phyloP scores from a whole-genome alignment of 176 grass and related monocot genomes.

The Elaeis guineensis region DNA sequence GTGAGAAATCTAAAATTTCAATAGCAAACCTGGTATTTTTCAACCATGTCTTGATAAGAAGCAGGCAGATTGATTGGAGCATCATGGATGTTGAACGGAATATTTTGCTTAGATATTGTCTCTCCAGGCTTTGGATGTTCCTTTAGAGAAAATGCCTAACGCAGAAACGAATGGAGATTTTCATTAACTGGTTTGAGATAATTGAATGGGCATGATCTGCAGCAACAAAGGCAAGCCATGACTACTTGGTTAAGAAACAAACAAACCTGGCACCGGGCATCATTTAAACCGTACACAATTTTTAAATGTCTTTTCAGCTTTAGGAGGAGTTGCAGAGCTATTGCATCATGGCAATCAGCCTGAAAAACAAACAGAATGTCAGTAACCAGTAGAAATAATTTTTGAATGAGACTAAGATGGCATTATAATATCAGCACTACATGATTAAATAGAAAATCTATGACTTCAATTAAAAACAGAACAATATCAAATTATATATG shows the following conservation, averaged over 20 bases:
- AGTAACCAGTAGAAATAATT: no score
- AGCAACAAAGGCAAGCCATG: no score
- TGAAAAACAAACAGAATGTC: slow-evolving; percentile 29
- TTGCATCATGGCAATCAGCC: slow-evolving; percentile 85
- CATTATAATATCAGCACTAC: no score
- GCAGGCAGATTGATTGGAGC: slow-evolving; percentile 49
- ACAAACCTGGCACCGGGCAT: slow-evolving; percentile 89
- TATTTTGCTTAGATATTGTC: slow-evolving; percentile 74
- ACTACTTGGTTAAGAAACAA: not conserved
- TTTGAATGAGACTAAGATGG: no score
- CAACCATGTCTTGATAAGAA: slow-evolving; percentile 48
- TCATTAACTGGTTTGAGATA: no score
- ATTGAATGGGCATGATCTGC: no score
- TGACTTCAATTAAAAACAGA: no score
- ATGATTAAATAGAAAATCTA: no score
- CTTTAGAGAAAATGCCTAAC: slow-evolving; percentile 97
- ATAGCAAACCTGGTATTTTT: slow-evolving; percentile 64
- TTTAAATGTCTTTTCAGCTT: slow-evolving; percentile 96
- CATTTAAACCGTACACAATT: slow-evolving; percentile 68
- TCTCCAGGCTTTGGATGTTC: slow-evolving; percentile 75
- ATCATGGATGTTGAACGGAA: slow-evolving; percentile 62
- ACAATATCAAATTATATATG: no score
- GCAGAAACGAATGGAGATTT: slow-evolving; percentile 22
- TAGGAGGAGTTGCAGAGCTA: slow-evolving; percentile 73
- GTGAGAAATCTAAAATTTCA: slow-evolving; percentile 4